A percentile compares a stretch with the other conserved stretches of the same genome.
Evolutionary conservation across 1,284 basidiomycete species (phyloP).

Genomic region (Melampsora larici-populina): DNA sequence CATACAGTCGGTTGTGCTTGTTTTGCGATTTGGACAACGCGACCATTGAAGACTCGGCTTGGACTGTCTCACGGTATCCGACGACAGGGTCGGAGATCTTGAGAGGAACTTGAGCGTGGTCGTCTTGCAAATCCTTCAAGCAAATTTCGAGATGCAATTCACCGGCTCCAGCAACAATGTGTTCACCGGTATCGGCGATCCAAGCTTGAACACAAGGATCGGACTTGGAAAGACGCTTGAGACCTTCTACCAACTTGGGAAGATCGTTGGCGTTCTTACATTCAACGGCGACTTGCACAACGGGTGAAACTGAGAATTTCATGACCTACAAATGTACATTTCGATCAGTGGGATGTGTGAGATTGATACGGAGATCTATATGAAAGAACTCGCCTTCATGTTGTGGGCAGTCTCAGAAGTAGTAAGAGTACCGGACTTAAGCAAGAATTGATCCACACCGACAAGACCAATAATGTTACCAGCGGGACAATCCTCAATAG

Average conservation of each 20-base stretch:
- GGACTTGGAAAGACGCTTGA: constrained; percentile 99
- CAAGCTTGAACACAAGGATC: constrained; percentile 98
- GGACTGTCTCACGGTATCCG: constrained; percentile 96
- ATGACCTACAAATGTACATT: constrained; percentile 14
- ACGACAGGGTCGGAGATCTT: constrained; percentile 99
- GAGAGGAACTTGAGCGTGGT: constrained; percentile 98
- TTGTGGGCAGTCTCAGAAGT: constrained; percentile 98
- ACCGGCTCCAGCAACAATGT: constrained; percentile 99
- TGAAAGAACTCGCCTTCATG: constrained; percentile 99
- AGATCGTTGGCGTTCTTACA: constrained; percentile 99
- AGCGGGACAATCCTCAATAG: constrained; percentile 97
- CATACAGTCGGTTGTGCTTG: constrained; percentile 99
- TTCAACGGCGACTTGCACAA: constrained; percentile 98
- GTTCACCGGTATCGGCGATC: constrained; percentile 90
- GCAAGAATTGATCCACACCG: constrained; percentile 99
- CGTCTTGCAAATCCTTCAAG: constrained; percentile 99
- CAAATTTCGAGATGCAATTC: constrained; percentile 99
- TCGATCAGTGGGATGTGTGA: not conserved
- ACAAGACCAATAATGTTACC: constrained; percentile 99
- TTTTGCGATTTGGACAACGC: constrained; percentile 99
- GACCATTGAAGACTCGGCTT: constrained; percentile 89
- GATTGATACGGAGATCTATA: constrained; percentile 51
- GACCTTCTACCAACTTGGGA: constrained; percentile 99
- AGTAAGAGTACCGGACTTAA: constrained; percentile 91
- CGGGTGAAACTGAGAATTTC: constrained; percentile 74